Base-by-base conservation (phyloP, 306 rosid genomes). In the Malus domestica region DNA sequence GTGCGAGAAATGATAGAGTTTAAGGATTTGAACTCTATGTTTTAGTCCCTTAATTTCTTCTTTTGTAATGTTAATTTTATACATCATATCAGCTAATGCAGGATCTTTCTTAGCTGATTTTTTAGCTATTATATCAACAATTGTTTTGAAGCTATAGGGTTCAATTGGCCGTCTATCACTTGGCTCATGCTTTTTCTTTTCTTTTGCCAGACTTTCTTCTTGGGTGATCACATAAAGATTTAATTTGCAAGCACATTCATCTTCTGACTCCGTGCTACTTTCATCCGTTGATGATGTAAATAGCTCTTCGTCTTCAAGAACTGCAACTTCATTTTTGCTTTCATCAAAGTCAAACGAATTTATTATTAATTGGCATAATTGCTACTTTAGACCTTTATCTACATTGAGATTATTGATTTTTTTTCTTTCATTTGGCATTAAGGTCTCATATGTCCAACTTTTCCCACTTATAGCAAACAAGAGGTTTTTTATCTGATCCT, bases 91-190 rank as follows among this genome's bases (percentile, higher is more conserved):
- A 2, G 1, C n/a, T 20, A 55, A 18, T 1, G 60, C 20, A 0
- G 60, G 60, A 19, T 19, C 0, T 5, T 7, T 54, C 10, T 16
- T 16, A 2, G 52, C 18, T 13, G 0, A 5, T 18, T 55, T 18
- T n/a, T 55, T 10, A 6, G 25, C 22, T 55, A 55, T 55, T 55
- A 25, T 55, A 6, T 55, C 60, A 55, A 55, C 60, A 2, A 20
- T 18, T 55, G 10, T 55, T 1, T 20, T 55, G 25, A 55, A 55
- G 2, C 0, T 8, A 55, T 55, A 55, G 2, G 60, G 5, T 20
- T 55, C 4, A 1, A 55, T 0, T 20, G 4, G 25, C 0, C 8
- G 1, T 55, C 3, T 55, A 0, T 0, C 22, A 20, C 11, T 55
- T 2, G 12, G 25, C 5, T 55, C 0, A 6, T 0, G 61, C 22